Evolutionary conservation across 2,329 filamentous ascomycete genomes (phyloP), one percentile per base, ranked within the genome.

Genomic region (Penicillium fuscoglaucum): DNA sequence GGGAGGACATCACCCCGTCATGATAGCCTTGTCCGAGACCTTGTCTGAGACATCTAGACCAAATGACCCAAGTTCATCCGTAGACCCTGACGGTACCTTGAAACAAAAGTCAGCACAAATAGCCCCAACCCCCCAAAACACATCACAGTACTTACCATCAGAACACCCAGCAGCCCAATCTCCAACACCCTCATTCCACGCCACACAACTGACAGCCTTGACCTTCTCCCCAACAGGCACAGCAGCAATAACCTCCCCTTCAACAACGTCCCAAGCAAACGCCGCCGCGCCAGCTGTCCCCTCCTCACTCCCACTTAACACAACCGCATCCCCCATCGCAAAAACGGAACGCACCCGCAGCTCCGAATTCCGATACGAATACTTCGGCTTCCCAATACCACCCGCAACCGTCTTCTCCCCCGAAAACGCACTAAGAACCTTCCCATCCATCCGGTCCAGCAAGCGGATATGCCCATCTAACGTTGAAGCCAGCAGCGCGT

Each of bases 231-330:
- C 77, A 57, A 71, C 72, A 45, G 71, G 66, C 15, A 96, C 76
- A 63, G 80, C 85, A 33, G 89, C 85, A 58, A 85, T 80, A 51
- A 90, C 72, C 55, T 87, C 84, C 1, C 91, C 93, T 6, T 83
- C 88, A 55, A 96, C 73, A 21, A 96, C 78, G 76, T 97, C 92
- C 93, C 93, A 98, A 1, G 86, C 90, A 64, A 78, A 76, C 4
- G 76, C 69, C 52, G 65, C 65, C 4, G 74, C 74, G 43, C 75
- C 57, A 8, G 39, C 43, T 10, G 21, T 6, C 35, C 41, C 61
- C 13, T 84, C 81, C 75, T 97, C 93, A 68, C 92, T 91, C 8
- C 93, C 93, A 51, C 86, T 89, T 4, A 97, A 69, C 1, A 95
- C 90, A 49, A 89, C 88, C 59, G 85, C 87, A 75, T 96, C 93